Evolutionary conservation across 2,329 filamentous ascomycete species (phyloP).

Genomic region (Sclerotinia subarctica): DNA sequence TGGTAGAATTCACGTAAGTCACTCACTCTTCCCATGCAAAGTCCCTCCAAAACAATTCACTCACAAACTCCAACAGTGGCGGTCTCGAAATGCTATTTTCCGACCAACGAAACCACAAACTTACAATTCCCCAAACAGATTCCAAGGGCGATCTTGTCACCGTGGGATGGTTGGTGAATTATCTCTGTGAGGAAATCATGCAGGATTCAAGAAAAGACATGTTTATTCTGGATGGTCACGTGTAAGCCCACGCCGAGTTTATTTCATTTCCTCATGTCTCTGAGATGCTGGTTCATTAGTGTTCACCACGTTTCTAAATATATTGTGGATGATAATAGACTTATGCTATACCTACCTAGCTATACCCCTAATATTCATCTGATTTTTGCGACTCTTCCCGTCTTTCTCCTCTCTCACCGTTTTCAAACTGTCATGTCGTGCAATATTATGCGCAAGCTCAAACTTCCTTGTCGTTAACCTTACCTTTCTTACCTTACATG

Average conservation of each 20-base stretch:
- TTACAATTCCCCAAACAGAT: conserved; percentile 64
- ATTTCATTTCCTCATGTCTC: conserved; percentile 25
- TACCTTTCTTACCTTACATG: conserved; percentile 7
- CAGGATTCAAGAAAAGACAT: conserved; percentile 80
- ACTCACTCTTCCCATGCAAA: background rate
- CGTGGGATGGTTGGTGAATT: conserved; percentile 71
- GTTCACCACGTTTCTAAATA: background rate
- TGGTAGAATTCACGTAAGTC: conserved; percentile 63
- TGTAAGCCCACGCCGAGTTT: conserved; percentile 57
- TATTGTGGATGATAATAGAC: background rate
- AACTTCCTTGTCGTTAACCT: background rate
- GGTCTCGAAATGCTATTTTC: conserved; percentile 93
- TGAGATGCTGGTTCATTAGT: background rate
- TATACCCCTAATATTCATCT: conserved; percentile 17
- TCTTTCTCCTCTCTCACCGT: background rate
- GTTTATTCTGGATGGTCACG: conserved; percentile 80
- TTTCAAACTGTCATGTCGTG: conserved; percentile 1
- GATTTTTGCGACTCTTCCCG: background rate
- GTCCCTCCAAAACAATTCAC: background rate
- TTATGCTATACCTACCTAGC: background rate
- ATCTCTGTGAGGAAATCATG: conserved; percentile 81
- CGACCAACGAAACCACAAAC: conserved; percentile 68
- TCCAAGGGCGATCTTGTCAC: conserved; percentile 59
- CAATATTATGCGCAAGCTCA: conserved; percentile 16
- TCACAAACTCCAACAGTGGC: conserved; percentile 54